These are phyloP conservation scores for Fomitopsis schrenkii DNA, from an alignment of 1,284 basidiomycete species.

Conservation along the genomic window DNA sequence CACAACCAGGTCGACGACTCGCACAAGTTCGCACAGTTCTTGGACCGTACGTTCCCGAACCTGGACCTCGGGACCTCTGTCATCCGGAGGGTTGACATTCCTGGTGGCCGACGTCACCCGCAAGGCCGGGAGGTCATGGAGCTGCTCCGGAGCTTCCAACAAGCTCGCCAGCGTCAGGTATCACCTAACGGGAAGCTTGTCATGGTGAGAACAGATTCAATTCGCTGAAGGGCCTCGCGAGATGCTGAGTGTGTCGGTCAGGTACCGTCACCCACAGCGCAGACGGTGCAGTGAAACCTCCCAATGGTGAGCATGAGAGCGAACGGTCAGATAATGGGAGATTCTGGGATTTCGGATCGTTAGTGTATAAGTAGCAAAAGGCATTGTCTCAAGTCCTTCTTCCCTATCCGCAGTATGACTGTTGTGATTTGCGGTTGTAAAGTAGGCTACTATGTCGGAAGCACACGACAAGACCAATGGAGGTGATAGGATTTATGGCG, in stretches of 20 bases:
- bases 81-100: background rate
- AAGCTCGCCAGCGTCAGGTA: background rate
- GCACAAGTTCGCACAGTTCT: background rate
- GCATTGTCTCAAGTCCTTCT: too few species aligned
- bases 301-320: too few species aligned
- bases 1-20: background rate
- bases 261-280: background rate
- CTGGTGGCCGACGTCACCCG: background rate
- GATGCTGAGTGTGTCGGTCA: background rate
- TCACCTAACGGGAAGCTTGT: background rate
- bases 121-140: background rate
- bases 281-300: background rate
- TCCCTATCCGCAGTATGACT: too few species aligned
- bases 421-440: too few species aligned
- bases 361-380: too few species aligned
- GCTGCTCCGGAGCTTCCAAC: background rate
- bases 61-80: background rate
- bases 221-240: background rate
- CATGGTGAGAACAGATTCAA: background rate
- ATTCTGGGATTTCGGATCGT: too few species aligned
- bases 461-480: too few species aligned
- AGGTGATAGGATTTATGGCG: too few species aligned
- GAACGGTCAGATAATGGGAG: too few species aligned
- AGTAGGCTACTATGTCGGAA: too few species aligned
- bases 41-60: slow-evolving; percentile 3